Percentiles rank a stretch among this genome's conserved stretches.
Conservation (phyloP, 1,284 basidiomycete genomes). For the Testicularia cyperi region DNA sequence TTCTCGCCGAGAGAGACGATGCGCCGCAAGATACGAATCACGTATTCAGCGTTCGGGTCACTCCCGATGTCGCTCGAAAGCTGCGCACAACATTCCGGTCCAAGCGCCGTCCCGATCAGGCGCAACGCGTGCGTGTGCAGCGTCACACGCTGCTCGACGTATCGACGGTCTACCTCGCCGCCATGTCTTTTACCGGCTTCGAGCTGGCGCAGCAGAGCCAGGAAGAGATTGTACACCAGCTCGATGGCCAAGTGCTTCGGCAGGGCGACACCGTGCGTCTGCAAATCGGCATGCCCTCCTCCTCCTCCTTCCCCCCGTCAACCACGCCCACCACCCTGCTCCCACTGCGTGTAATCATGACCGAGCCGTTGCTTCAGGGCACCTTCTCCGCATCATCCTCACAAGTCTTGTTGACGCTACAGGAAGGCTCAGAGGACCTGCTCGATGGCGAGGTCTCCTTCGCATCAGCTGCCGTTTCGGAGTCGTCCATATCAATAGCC, state of each 20-base stretch:
- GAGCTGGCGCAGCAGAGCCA: constrained; percentile 12
- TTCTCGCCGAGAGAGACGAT: neutral
- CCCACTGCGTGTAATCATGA: constrained; percentile 37
- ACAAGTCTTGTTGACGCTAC: constrained; percentile 34
- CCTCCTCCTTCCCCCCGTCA: too few relatives aligned
- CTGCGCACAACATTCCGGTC: neutral
- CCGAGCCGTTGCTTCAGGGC: constrained; percentile 53
- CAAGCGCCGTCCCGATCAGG: neutral
- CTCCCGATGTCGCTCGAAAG: neutral
- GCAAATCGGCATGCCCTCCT: constrained; percentile 6
- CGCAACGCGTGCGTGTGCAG: constrained; percentile 10
- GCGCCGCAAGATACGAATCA: neutral
- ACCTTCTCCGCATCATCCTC: constrained; percentile 21
- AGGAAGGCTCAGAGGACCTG: constrained; percentile 8
- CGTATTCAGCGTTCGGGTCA: neutral
- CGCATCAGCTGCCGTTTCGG: constrained; percentile 12
- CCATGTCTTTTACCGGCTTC: constrained; percentile 25
- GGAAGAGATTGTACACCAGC: constrained; percentile 14
- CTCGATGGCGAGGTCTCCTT: constrained; percentile 8
- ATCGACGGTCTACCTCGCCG: constrained; percentile 38
- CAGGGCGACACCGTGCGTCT: constrained; percentile 29
- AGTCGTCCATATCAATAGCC: constrained; percentile 19
- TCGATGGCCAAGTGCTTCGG: constrained; percentile 35
- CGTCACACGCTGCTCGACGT: constrained; percentile 19
- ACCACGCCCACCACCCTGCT: neutral